Evolutionary conservation across 2,329 filamentous ascomycete genomes (phyloP), one percentile per base, ranked within the genome.

Genomic region (Phialophora macrospora): DNA sequence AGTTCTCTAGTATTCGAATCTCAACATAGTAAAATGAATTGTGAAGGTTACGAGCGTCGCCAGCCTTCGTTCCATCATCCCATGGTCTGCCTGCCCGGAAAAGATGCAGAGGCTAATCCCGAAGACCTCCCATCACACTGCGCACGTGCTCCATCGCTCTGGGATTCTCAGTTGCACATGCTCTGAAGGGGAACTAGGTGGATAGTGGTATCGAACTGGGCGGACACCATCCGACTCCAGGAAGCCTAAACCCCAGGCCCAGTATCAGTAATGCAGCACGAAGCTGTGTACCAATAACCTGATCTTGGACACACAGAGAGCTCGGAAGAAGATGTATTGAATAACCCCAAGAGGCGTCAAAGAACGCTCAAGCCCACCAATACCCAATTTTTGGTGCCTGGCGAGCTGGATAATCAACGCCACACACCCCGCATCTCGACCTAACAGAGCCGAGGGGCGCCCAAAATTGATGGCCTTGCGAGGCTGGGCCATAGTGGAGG

Each of bases 381-480:
- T 63, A 41, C 60, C 38, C 22, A 34, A 60, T 63, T 22, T 55
- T 26, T 34, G 55, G 62, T 65, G 51, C 62, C 62, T 63, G 24
- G 24, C 24, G 24, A 24, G 24, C 24, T 24, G 60, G 41, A 63
- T 26, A 12, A 22, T 55, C 41, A 20, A 30, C 63, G 63, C 63
- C 63, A 66, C 59, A 52, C 55, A 52, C 63, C 63, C 63, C 52
- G 52, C 52, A 55, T 3, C 22, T 28, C 52, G 52, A 55, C 20
- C 52, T 51, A 3, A 14, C 48, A 51, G 48, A 22, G 20, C 48
- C 48, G 20, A 51, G 14, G 48, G 24, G 9, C 7, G 20, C 20
- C 44, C 28, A 49, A 41, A n/a, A 22, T 8, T 26, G 12, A 48
- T 22, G 28, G 55, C n/a, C 30, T 41, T 41, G 30, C 46, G 24